Percentiles rank a stretch among this genome's conserved stretches.
Evolutionary conservation across 2,329 filamentous ascomycete species (phyloP).

Genomic region (Coniella lustricola): DNA sequence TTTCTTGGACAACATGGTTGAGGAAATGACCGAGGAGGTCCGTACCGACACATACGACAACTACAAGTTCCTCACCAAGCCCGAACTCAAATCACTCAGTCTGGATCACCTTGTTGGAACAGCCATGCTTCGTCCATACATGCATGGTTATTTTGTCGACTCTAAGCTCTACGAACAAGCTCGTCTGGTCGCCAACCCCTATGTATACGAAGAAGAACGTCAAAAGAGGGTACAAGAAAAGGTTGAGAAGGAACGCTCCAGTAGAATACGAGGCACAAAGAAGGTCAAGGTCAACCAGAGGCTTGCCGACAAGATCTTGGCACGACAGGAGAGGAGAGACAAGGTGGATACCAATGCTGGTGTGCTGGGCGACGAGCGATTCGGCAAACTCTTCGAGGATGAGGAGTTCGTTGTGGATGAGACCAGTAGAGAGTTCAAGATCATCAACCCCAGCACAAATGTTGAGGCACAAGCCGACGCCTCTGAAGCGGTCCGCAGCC

Average conservation of each 20-base stretch:
- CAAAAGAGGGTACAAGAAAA: conserved; percentile 88
- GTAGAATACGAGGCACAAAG: conserved; percentile 86
- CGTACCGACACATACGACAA: conserved; percentile 89
- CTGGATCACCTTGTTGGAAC: conserved; percentile 86
- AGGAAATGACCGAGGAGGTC: conserved; percentile 90
- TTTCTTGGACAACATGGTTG: conserved; percentile 94
- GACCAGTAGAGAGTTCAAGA: conserved; percentile 74
- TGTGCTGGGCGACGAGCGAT: conserved; percentile 77
- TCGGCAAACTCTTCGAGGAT: conserved; percentile 83
- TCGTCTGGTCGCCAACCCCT: conserved; percentile 84
- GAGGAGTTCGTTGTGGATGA: conserved; percentile 92
- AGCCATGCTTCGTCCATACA: conserved; percentile 85
- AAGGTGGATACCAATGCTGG: conserved; percentile 53
- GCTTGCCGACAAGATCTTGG: conserved; percentile 66
- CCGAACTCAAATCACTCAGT: conserved; percentile 79
- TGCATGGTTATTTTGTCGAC: conserved; percentile 98
- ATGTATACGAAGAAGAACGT: conserved; percentile 86
- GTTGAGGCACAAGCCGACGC: conserved; percentile 28
- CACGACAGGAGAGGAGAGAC: conserved; percentile 54
- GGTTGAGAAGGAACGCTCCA: conserved; percentile 95
- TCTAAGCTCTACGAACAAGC: conserved; percentile 95
- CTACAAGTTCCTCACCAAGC: conserved; percentile 92
- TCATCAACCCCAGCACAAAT: conserved; percentile 80
- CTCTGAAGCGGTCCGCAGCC: conserved; percentile 26
- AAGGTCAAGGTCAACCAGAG: conserved; percentile 96